Percentiles rank a stretch among this genome's conserved stretches.
These are phyloP conservation scores for Epichloe scottii DNA, from an alignment of 2,329 filamentous ascomycete species.

Conservation along the genomic window DNA sequence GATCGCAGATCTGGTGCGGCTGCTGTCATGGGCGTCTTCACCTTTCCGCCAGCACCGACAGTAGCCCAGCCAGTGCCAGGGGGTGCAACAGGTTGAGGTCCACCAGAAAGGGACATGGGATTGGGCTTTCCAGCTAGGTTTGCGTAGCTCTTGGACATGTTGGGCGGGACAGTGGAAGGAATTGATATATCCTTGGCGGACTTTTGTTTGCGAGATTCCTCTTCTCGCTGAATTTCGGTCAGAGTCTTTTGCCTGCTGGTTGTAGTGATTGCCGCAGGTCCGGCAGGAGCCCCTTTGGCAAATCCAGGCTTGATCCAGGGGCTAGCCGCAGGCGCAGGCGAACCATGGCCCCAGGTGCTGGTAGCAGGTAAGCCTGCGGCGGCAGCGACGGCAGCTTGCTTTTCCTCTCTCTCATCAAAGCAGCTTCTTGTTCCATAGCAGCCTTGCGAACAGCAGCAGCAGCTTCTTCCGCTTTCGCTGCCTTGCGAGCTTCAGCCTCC, in stretches of 20 bases:
- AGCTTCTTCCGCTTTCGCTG: slow-evolving; percentile 74
- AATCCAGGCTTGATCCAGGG: slow-evolving; percentile 56
- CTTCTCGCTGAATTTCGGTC: slow-evolving; percentile 92
- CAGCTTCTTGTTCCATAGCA: slow-evolving; percentile 66
- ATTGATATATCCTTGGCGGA: slow-evolving; percentile 34
- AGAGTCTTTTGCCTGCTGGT: slow-evolving; percentile 67
- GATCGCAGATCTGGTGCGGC: slow-evolving; percentile 33
- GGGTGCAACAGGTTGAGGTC: slow-evolving; percentile 17
- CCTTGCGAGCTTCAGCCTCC: slow-evolving; percentile 85
- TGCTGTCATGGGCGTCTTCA: slow-evolving; percentile 58
- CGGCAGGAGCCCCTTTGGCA: slow-evolving; percentile 24
- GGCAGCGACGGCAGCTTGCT: slow-evolving; percentile 33
- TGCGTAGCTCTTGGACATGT: slow-evolving; percentile 75
- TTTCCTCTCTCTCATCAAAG: slow-evolving; percentile 48
- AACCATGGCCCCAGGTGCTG: slow-evolving; percentile 78
- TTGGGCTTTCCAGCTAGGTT: slow-evolving; percentile 75
- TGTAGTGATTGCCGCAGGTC: slow-evolving; percentile 12
- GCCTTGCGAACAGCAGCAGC: slow-evolving; percentile 67
- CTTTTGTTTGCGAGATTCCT: slow-evolving; percentile 69
- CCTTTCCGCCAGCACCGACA: slow-evolving; percentile 85
- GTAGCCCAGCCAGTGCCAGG: slow-evolving; percentile 66
- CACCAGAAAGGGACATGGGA: slow-evolving; percentile 14
- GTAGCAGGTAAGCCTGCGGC: slow-evolving; percentile 72
- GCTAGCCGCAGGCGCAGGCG: slow-evolving; percentile 52
- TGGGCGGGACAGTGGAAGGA: slow-evolving; percentile 34